phyloP scores from a whole-genome alignment of 495 filamentous ascomycete species.

The Penicillium diatomitis region DNA sequence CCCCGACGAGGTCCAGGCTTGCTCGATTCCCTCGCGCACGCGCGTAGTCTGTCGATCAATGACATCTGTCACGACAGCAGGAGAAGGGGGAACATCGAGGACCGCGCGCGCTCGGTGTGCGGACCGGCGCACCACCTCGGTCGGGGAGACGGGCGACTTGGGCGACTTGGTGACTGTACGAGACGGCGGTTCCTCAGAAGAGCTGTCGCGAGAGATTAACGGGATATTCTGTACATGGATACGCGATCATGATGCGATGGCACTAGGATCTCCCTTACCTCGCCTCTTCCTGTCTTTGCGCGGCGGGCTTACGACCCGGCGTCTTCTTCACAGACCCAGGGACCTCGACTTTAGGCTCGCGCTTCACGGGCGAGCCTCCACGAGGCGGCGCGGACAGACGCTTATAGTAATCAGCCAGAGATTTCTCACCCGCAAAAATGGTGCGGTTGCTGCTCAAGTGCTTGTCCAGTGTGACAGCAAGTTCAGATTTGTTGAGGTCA shows the following conservation, averaged over 20 bases:
- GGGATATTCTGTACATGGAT: background rate
- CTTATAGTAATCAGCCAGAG: conserved; percentile 68
- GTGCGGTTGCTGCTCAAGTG: conserved; percentile 58
- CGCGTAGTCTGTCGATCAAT: conserved; percentile 67
- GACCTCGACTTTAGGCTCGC: conserved; percentile 35
- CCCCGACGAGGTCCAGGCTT: conserved; percentile 34
- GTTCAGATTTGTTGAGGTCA: conserved; percentile 68
- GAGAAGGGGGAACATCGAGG: conserved; percentile 61
- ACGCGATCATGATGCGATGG: background rate
- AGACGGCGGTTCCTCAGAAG: conserved; percentile 5
- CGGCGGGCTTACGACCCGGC: conserved; percentile 25
- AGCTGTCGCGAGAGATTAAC: conserved; percentile 5
- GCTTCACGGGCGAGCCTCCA: conserved; percentile 64
- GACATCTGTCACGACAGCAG: conserved; percentile 68
- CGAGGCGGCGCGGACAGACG: conserved; percentile 45
- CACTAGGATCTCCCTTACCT: conserved; percentile 25
- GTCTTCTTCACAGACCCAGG: conserved; percentile 24
- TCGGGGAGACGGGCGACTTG: background rate
- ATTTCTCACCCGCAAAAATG: conserved; percentile 50
- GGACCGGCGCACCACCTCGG: conserved; percentile 10
- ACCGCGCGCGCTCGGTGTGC: conserved; percentile 44
- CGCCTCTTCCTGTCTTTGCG: conserved; percentile 34
- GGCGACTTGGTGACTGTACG: background rate
- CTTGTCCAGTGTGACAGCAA: conserved; percentile 66
- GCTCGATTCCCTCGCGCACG: conserved; percentile 43